A percentile compares a stretch with the other conserved stretches of the same genome.
Conservation (phyloP, 2,329 filamentous ascomycete genomes). For the Sarocladiaceae sp. region DNA sequence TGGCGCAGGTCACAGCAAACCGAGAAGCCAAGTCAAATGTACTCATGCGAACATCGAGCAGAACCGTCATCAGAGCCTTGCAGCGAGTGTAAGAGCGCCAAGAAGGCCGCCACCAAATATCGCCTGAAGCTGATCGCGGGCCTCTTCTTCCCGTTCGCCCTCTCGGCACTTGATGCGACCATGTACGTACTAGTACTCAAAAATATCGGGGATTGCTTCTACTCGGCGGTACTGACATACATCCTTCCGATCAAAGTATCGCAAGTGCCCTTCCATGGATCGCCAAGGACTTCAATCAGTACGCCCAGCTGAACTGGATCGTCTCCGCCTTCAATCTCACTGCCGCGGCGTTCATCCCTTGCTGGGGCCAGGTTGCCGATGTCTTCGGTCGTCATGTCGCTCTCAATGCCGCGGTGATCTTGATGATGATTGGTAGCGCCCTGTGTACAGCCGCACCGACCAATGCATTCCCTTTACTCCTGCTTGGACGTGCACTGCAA, state of each 20-base stretch:
- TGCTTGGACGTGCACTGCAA: slow-evolving; percentile 58
- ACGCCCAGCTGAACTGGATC: slow-evolving; percentile 61
- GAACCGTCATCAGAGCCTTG: slow-evolving; percentile 18
- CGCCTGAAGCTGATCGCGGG: slow-evolving; percentile 54
- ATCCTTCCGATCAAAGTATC: slow-evolving; percentile 24
- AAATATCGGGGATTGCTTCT: background rate
- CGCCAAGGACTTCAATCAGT: slow-evolving; percentile 54
- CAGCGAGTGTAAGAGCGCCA: slow-evolving; percentile 25
- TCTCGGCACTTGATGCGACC: slow-evolving; percentile 58
- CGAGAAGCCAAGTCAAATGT: background rate
- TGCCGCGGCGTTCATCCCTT: slow-evolving; percentile 59
- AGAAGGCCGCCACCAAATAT: slow-evolving; percentile 30
- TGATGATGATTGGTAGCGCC: slow-evolving; percentile 54
- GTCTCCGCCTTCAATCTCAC: slow-evolving; percentile 63
- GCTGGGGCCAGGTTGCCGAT: slow-evolving; percentile 58
- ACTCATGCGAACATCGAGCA: slow-evolving; percentile 17
- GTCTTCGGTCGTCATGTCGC: slow-evolving; percentile 57
- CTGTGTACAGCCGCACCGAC: slow-evolving; percentile 53
- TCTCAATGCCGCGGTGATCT: slow-evolving; percentile 49
- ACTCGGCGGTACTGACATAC: background rate
- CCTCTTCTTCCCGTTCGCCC: slow-evolving; percentile 52
- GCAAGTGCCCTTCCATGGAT: slow-evolving; percentile 43
- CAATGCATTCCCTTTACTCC: slow-evolving; percentile 49
- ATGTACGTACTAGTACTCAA: slow-evolving; percentile 38
- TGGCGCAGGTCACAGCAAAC: background rate